phyloP scores from a whole-genome alignment of 2,329 filamentous ascomycete species.

The Aspergillus sp. region DNA sequence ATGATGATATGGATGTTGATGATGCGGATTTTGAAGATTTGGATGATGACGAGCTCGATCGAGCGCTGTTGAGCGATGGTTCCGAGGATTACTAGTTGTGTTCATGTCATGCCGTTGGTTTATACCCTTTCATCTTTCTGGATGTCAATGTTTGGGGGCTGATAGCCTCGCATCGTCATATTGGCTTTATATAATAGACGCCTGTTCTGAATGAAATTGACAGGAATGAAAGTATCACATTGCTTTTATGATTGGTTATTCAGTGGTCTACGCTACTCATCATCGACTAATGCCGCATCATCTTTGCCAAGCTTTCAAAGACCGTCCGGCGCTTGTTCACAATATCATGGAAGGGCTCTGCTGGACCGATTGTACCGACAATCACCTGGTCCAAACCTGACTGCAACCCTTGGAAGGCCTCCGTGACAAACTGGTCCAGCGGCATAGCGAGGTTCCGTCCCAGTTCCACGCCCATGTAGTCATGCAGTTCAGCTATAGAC shows the following conservation, averaged over 20 bases:
- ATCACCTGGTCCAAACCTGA: slow-evolving; percentile 44
- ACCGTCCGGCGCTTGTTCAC: slow-evolving; percentile 25
- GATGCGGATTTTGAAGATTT: background rate
- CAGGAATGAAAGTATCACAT: no score
- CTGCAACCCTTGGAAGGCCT: slow-evolving; percentile 44
- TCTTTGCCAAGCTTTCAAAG: slow-evolving; percentile 13
- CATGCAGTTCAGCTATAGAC: slow-evolving; percentile 49
- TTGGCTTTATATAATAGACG: no score
- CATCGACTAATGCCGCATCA: background rate
- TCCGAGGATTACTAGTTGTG: slow-evolving; percentile 5
- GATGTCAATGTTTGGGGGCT: background rate
- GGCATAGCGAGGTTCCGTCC: slow-evolving; percentile 51
- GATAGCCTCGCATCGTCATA: no score
- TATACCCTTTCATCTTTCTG: background rate
- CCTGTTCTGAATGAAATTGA: no score
- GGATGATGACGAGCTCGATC: slow-evolving; percentile 6
- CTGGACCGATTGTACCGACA: slow-evolving; percentile 30
- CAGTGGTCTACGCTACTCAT: background rate
- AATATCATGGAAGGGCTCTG: slow-evolving; percentile 31
- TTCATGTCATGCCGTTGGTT: background rate
- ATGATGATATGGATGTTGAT: slow-evolving; percentile 1
- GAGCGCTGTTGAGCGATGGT: slow-evolving; percentile 4
- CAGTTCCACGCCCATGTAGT: slow-evolving; percentile 41
- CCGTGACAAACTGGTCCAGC: slow-evolving; percentile 43
- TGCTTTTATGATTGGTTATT: no score